phyloP scores from a whole-genome alignment of 2,329 filamentous ascomycete genomes.

The Amauroascus niger region DNA sequence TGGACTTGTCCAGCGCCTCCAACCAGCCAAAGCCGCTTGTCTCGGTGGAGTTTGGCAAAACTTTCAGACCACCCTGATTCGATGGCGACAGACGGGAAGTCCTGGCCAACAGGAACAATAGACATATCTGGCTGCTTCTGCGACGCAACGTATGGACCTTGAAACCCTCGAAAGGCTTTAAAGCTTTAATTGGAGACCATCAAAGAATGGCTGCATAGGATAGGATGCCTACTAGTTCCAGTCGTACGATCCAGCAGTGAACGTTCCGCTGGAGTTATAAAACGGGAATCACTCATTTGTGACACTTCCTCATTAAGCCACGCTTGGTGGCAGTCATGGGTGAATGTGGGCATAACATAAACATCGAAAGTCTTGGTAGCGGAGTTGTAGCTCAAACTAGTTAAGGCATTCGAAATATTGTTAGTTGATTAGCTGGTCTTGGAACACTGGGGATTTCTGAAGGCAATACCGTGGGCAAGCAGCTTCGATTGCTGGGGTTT shows the following conservation, averaged over 20 bases:
- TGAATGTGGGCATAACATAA: conserved; percentile 4
- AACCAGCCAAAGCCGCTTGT: conserved; percentile 14
- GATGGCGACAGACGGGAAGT: conserved; percentile 11
- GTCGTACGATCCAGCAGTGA: neutral
- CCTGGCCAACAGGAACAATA: neutral
- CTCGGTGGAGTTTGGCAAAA: conserved; percentile 4
- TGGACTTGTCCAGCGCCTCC: conserved; percentile 6
- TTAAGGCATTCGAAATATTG: neutral
- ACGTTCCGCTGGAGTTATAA: conserved; percentile 4
- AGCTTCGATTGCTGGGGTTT: conserved; percentile 4
- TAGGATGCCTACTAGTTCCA: conserved; percentile 5
- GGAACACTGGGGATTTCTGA: neutral
- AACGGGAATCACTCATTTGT: neutral
- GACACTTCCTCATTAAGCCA: conserved; percentile 1
- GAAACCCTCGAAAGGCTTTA: conserved; percentile 4
- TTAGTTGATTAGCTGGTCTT: neutral
- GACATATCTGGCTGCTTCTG: conserved; percentile 12
- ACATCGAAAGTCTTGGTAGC: conserved; percentile 8
- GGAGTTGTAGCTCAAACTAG: conserved; percentile 9
- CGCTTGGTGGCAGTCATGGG: conserved; percentile 6
- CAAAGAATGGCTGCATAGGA: neutral
- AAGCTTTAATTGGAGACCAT: neutral
- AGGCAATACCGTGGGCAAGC: conserved; percentile 3
- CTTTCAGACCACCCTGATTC: conserved; percentile 14
- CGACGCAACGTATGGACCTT: conserved; percentile 4